Evolutionary conservation across 176 grass and related monocot species (phyloP).

Genomic region (Avena insularis): DNA sequence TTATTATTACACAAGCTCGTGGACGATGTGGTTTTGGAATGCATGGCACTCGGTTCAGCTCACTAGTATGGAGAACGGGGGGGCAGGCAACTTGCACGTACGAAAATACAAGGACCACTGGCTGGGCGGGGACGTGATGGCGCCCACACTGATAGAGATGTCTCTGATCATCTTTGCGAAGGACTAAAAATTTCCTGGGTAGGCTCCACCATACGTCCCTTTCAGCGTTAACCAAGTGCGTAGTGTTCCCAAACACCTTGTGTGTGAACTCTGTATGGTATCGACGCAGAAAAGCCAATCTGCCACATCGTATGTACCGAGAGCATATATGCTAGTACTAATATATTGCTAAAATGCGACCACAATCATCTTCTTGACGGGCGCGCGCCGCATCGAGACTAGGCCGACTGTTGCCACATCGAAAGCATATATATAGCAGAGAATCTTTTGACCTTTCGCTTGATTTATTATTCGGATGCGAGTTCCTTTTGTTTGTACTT

Average conservation of each 20-base stretch:
- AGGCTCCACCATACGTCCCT: neutral
- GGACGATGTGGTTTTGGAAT: neutral
- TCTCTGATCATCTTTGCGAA: neutral
- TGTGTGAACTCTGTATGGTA: conserved; percentile 7
- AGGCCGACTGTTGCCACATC: neutral
- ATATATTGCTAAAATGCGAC: neutral
- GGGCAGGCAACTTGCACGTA: conserved; percentile 7
- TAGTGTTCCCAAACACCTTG: neutral
- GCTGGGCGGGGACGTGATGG: conserved; percentile 2
- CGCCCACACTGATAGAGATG: neutral
- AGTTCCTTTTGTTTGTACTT: neutral
- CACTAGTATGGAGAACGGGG: neutral
- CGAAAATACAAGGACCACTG: neutral
- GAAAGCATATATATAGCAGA: neutral
- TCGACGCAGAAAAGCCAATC: neutral
- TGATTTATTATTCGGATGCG: neutral
- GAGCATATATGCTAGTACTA: neutral
- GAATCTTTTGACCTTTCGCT: neutral
- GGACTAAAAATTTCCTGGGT: neutral
- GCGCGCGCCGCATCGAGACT: neutral
- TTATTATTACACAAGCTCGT: neutral
- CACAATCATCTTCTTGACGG: neutral
- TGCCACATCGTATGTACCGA: neutral
- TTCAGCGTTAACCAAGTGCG: neutral
- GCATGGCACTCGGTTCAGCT: neutral